Evolutionary conservation across 2,329 filamentous ascomycete genomes (phyloP), one percentile per base, ranked within the genome.

Genomic region (Fusarium transvaalense): DNA sequence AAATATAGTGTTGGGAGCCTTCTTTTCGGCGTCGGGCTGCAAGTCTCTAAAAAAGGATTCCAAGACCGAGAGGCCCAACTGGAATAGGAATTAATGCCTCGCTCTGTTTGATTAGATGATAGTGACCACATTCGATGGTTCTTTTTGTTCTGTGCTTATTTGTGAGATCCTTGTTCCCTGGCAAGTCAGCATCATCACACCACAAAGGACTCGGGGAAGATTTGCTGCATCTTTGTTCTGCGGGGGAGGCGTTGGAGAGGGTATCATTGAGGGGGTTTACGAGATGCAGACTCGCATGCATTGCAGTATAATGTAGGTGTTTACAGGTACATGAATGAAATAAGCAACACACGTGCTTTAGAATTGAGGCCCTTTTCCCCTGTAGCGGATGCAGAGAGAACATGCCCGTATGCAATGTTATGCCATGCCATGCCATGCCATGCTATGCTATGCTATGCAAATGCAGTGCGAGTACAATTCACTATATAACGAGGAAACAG

Each of bases 171-270:
- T 39, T 21, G 32, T 61, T 41, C 39, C 51, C 54, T 43, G 60
- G 19, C 17, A 53, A 35, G 65, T 66, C 52, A 68, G 66, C 65
- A 68, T 52, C 47, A 69, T 57, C 66, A 68, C 65, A 69, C 65
- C 66, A 68, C 35, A 23, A 50, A 38, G 47, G 41, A 48, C 35
- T 19, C 23, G 59, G 58, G 57, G 58, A 62, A 50, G 59, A 34
- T 41, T 3, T 37, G 27, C 23, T 37, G 23, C 31, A 21, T 51
- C 14, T 47, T 54, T 53, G 37, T 51, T 60, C 54, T 58, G 55
- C 35, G 54, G 55, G 54, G 56, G 61, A 53, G 48, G 39, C 23
- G 19, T 59, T 38, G 47, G 41, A 23, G 53, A 56, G 56, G 62
- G 61, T 65, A 27, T 46, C 41, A 47, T 47, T 47, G 51, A 47